Percentiles rank a stretch among this genome's conserved stretches.
phyloP scores from a whole-genome alignment of 345 rosid genomes.

The Populus pruinosa region DNA sequence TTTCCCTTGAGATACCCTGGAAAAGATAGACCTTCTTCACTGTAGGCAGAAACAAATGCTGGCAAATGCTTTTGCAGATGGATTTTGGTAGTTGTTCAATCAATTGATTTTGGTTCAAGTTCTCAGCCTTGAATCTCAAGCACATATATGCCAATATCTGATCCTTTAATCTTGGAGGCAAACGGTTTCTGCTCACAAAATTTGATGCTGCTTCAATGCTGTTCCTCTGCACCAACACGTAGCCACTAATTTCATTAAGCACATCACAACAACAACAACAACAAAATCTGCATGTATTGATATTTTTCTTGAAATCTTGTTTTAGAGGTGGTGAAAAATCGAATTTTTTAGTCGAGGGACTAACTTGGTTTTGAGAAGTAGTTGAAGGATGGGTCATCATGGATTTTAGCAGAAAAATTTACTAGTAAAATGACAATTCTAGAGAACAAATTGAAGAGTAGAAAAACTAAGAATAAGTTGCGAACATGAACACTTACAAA shows the following conservation, averaged over 20 bases:
- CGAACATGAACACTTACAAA: slow-evolving; percentile 45
- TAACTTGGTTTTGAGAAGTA: not conserved
- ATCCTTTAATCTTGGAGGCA: slow-evolving; percentile 68
- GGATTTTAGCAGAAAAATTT: no score
- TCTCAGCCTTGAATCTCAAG: slow-evolving; percentile 83
- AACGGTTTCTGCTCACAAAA: slow-evolving; percentile 66
- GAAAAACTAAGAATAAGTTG: not conserved
- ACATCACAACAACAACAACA: no score
- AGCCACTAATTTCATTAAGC: no score
- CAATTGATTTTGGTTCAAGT: slow-evolving; percentile 75
- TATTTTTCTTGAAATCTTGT: no score
- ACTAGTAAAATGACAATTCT: no score
- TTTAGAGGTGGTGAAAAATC: no score
- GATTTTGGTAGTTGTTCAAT: slow-evolving; percentile 91
- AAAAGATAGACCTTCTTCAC: slow-evolving; percentile 77
- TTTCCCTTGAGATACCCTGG: slow-evolving; percentile 58
- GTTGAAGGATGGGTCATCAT: not conserved
- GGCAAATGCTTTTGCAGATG: slow-evolving; percentile 78
- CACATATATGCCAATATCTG: slow-evolving; percentile 96
- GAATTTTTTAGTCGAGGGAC: not conserved
- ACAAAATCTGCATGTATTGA: no score
- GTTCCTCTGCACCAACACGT: slow-evolving; percentile 58
- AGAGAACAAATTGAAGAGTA: no score
- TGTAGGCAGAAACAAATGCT: slow-evolving; percentile 72
- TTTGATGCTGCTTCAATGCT: slow-evolving; percentile 78